Evolutionary conservation across 1,284 basidiomycete species (phyloP).

Genomic region (Cystobasidium sp.): DNA sequence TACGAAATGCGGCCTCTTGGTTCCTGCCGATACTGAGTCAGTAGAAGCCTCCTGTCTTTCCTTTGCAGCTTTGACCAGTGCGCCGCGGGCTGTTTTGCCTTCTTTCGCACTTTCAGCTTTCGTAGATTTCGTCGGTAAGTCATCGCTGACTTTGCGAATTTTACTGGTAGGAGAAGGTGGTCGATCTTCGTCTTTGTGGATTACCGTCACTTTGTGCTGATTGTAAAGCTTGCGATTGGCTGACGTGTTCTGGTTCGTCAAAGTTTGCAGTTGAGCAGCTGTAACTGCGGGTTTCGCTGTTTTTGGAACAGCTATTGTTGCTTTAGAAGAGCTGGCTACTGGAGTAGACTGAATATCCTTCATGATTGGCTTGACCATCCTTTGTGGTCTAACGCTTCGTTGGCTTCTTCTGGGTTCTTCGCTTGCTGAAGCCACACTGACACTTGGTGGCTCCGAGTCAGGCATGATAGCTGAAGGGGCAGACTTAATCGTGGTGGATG

Average conservation of each 20-base stretch:
- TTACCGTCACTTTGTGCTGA: constrained; percentile 46
- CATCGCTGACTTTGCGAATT: constrained; percentile 46
- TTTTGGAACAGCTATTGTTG: too few species aligned
- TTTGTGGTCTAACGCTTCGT: constrained; percentile 29
- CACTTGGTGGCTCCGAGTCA: not conserved
- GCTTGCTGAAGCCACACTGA: not conserved
- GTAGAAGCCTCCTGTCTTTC: not conserved
- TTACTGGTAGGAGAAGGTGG: constrained; percentile 52
- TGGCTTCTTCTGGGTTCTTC: constrained; percentile 11
- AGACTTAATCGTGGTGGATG: too few species aligned
- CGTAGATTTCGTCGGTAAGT: not conserved
- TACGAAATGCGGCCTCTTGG: constrained; percentile 45
- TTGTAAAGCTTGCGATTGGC: constrained; percentile 49
- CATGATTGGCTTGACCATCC: constrained; percentile 3
- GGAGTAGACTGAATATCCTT: not conserved
- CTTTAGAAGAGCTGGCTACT: not conserved
- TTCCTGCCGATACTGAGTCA: not conserved
- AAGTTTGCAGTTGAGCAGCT: constrained; percentile 44
- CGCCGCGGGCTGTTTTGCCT: not conserved
- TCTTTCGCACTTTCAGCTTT: not conserved
- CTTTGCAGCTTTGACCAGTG: constrained; percentile 4
- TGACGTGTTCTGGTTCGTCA: constrained; percentile 51
- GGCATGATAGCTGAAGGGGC: not conserved
- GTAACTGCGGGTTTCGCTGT: constrained; percentile 44
- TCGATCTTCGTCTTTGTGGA: constrained; percentile 48